Conservation (phyloP, 2,329 filamentous ascomycete genomes). For the Apiospora kogelbergensis region DNA sequence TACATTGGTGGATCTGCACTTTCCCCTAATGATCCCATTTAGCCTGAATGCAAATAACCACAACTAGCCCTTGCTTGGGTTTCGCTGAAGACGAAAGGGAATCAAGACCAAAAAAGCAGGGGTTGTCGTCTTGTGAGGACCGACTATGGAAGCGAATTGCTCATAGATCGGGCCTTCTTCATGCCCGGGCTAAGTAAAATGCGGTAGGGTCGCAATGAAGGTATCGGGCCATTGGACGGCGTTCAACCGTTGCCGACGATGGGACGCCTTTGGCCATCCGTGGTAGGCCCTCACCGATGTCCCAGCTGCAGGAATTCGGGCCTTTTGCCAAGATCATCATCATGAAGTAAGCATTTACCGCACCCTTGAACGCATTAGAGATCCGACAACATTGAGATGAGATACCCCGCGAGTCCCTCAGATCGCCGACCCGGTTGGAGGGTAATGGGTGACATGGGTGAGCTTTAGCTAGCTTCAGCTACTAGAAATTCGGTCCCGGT, state of each 20-base stretch:
- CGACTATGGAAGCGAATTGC: not conserved
- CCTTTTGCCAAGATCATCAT: not conserved
- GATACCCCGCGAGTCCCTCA: not conserved
- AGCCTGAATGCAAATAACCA: constrained; percentile 7
- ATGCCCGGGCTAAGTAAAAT: not conserved
- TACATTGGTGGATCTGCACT: not conserved
- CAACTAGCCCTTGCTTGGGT: not conserved
- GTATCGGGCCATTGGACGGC: not conserved
- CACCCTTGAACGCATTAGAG: not conserved
- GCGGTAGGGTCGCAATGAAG: not conserved
- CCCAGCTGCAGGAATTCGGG: not conserved
- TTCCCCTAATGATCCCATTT: not conserved
- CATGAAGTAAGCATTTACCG: not conserved
- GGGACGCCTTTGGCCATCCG: not conserved
- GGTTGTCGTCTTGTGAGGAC: not conserved
- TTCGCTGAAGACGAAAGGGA: not conserved
- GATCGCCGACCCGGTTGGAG: not conserved
- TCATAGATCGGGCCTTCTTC: not conserved
- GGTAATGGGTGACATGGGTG: not conserved
- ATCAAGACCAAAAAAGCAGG: not conserved
- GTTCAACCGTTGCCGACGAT: not conserved
- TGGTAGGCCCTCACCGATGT: not conserved
- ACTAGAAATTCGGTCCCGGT: not conserved
- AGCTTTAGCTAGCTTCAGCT: not conserved
- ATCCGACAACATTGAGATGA: not conserved